Evolutionary conservation across 257 asterid genomes (phyloP).

Genomic region (Nicotiana paniculata): DNA sequence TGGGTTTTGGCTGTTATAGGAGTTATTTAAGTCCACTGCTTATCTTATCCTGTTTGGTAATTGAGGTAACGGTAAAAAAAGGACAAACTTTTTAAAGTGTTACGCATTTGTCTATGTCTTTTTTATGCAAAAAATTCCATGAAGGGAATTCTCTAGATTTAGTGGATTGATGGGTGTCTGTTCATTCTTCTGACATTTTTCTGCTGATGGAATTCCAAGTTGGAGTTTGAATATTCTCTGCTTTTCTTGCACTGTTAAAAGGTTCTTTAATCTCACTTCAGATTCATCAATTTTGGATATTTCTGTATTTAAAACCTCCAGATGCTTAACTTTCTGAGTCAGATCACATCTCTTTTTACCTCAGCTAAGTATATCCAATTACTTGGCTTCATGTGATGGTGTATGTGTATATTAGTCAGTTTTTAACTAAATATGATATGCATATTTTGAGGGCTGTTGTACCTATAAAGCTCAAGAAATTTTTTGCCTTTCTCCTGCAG

Average conservation of each 20-base stretch:
- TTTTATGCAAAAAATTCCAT: constrained; percentile 16
- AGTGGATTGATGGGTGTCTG: constrained; percentile 14
- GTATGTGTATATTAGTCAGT: background rate
- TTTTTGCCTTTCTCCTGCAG: constrained; percentile 30
- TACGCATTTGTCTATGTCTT: background rate
- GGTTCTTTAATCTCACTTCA: constrained; percentile 21
- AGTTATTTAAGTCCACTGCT: constrained; percentile 9
- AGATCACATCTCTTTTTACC: constrained; percentile 32
- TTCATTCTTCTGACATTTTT: constrained; percentile 31
- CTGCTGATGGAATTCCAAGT: constrained; percentile 40
- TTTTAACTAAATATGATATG: constrained; percentile 6
- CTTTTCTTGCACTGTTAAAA: constrained; percentile 24
- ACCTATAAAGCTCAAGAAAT: background rate
- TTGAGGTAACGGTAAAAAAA: constrained; percentile 9
- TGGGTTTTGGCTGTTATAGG: background rate
- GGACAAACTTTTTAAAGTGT: constrained; percentile 9
- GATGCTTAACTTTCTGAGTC: constrained; percentile 46
- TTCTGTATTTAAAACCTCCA: background rate
- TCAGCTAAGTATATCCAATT: constrained; percentile 15
- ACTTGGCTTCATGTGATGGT: constrained; percentile 15
- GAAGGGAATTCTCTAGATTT: constrained; percentile 18
- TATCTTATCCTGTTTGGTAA: constrained; percentile 9
- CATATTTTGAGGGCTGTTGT: background rate
- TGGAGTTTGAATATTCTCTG: constrained; percentile 36
- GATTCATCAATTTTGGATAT: constrained; percentile 27